Base-by-base conservation (phyloP, 257 asterid genomes). In the Fraxinus quadrangulata region DNA sequence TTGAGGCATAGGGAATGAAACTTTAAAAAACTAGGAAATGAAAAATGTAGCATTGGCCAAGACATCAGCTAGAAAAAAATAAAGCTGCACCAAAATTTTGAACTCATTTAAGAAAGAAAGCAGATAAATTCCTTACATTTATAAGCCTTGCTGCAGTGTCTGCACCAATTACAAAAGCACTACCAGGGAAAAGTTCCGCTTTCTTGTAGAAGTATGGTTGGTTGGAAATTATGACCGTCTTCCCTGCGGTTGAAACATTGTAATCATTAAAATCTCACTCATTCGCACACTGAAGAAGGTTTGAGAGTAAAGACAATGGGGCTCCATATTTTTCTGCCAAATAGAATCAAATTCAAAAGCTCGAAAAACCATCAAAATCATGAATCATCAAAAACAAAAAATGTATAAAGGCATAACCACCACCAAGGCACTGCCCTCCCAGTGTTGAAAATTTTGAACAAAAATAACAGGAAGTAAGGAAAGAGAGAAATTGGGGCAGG, bases 131-230 rank as follows among this genome's bases (percentile, higher is more conserved):
- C 51, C 97, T 89, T 91, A 95, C 98, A 79, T 93, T 86, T 40
- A 93, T 79, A 72, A 95, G 96, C 85, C 99, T 89, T 39, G 75
- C 94, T 51, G 90, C 98, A 85, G 98, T 95, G 84, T 93, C 99
- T 4, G 83, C 97, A 65, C 98, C 97, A 78, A 93, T 88, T 31
- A 95, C 98, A 63, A 95, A 95, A 42, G 97, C 92, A 72, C 99
- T 93, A 19, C 98, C 99, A 68, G 98, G 98, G 75, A 93, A 95
- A 73, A 95, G 90, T 79, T 93, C 96, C 8, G 98, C 93, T 89
- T 95, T 93, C 94, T 89, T 91, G 96, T 90, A 93, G 67, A 93
- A 93, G 80, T 87, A 93, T 63, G 99, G 99, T 88, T 95, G 99
- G 86, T 93, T 95, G 75, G 99, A 95, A 37, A 95, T 81, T 81